Conservation (phyloP, 2,329 filamentous ascomycete species). For the Verticillium nonalfalfae region DNA sequence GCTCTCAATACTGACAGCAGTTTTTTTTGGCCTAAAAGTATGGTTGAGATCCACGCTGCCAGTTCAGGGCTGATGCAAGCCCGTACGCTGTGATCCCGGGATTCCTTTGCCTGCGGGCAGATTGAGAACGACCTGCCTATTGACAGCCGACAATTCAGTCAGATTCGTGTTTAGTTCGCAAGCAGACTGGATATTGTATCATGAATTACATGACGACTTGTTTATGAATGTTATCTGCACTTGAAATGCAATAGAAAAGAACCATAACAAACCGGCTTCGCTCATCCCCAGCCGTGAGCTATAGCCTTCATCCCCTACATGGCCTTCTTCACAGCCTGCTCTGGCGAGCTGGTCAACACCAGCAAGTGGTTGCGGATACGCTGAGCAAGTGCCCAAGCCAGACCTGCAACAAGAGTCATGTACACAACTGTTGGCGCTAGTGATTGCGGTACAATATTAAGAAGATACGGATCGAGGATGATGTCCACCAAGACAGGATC, state of each 20-base stretch:
- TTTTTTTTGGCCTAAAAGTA: neutral
- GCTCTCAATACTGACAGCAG: conserved; percentile 8
- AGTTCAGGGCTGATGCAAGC: no score
- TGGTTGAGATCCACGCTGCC: no score
- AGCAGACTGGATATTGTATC: neutral
- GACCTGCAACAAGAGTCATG: conserved; percentile 53
- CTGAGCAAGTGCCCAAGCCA: conserved; percentile 36
- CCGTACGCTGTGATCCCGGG: no score
- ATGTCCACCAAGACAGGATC: conserved; percentile 71
- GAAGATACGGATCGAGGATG: conserved; percentile 79
- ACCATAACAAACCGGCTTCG: neutral
- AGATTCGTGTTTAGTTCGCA: neutral
- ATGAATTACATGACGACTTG: neutral
- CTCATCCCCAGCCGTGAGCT: neutral
- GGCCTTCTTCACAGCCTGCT: neutral
- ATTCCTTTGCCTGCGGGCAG: neutral
- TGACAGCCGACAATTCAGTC: neutral
- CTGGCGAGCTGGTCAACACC: neutral
- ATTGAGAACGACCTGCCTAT: neutral
- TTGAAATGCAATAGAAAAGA: neutral
- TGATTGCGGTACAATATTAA: conserved; percentile 74
- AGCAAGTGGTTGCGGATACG: neutral
- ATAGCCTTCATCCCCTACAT: neutral
- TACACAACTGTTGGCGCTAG: conserved; percentile 67
- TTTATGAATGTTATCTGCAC: neutral